A percentile compares a stretch with the other conserved stretches of the same genome.
Evolutionary conservation across 768 basidiomycete genomes (phyloP).

Genomic region (Coprinopsis sp.): DNA sequence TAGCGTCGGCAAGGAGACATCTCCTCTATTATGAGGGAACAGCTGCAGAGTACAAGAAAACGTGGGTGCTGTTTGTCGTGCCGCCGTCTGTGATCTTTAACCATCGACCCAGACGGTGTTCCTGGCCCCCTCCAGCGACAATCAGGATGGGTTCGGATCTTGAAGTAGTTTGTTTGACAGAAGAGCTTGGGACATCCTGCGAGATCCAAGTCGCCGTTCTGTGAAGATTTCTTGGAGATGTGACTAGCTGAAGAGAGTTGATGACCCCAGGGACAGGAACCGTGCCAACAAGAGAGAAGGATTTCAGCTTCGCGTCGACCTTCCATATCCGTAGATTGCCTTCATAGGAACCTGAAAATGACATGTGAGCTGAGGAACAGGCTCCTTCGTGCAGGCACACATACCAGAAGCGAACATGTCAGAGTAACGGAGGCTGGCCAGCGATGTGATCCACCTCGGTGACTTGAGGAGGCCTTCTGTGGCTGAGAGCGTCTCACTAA

Average conservation of each 20-base stretch:
- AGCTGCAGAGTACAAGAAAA: slow-evolving; percentile 52
- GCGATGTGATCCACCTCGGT: slow-evolving; percentile 88
- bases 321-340: slow-evolving; percentile 89
- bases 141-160: slow-evolving; percentile 39
- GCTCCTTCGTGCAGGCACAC: slow-evolving; percentile 13
- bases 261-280: slow-evolving; percentile 73
- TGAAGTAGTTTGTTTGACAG: neutral
- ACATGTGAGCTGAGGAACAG: neutral
- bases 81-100: slow-evolving; percentile 64
- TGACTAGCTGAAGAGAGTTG: slow-evolving; percentile 83
- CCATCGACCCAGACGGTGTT: slow-evolving; percentile 91
- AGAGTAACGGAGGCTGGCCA: slow-evolving; percentile 81
- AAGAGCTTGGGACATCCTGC: neutral
- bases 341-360: slow-evolving; percentile 82
- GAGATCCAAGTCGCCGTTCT: slow-evolving; percentile 31
- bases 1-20: neutral
- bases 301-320: slow-evolving; percentile 71
- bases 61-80: slow-evolving; percentile 66
- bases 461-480: slow-evolving; percentile 71
- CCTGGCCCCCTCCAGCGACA: slow-evolving; percentile 80
- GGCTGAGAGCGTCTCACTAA: slow-evolving; percentile 65
- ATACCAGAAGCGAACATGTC: slow-evolving; percentile 88
- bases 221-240: slow-evolving; percentile 47
- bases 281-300: slow-evolving; percentile 63
- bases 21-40: slow-evolving; percentile 15